Evolutionary conservation across 1,284 basidiomycete species (phyloP), one percentile per base, ranked within the genome.

Genomic region (Irpex sp.): DNA sequence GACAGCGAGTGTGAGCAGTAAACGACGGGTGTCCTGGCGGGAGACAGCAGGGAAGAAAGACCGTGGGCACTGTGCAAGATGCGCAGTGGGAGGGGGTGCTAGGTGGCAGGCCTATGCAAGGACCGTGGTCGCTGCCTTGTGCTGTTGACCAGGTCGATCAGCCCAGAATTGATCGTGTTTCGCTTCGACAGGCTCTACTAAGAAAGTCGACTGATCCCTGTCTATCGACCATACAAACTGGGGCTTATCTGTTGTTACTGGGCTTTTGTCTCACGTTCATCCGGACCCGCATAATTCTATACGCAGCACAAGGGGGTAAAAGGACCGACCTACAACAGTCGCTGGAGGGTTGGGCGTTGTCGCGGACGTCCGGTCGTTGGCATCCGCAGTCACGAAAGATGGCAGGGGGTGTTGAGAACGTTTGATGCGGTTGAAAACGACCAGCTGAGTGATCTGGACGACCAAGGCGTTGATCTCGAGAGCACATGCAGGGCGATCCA

Each of bases 1-100:
- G 52, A 54, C 55, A 56, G 47, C 62, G 59, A 61, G 62, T 59
- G 58, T 51, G 59, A 66, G 59, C 18, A 54, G 59, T 28, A 60
- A 58, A 64, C 51, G 61, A 60, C 58, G 10, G 58, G 53, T 35
- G 10, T 33, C n/a, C 42, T 14, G 23, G 10, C 36, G 36, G 19
- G 28, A 51, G 28, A 39, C 35, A 21, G 21, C 21, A 53, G 16
- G 23, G 56, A 49, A n/a, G 51, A 60, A 60, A 56, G 58, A 60
- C 58, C 53, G 58, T 35, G 23, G 33, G 52, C 52, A 49, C 49
- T 59, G 58, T 48, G 28, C 36, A 51, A n/a, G 52, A 28, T 54
- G 52, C 52, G 52, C 58, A 60, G 58, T 28, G 58, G 19, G 37
- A 56, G 53, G 37, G 58, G 49, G 28, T n/a, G 18, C 12, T 21